Percentiles rank a stretch among this genome's conserved stretches.
Conservation (phyloP, 306 rosid species). For the Prunus davidiana region DNA sequence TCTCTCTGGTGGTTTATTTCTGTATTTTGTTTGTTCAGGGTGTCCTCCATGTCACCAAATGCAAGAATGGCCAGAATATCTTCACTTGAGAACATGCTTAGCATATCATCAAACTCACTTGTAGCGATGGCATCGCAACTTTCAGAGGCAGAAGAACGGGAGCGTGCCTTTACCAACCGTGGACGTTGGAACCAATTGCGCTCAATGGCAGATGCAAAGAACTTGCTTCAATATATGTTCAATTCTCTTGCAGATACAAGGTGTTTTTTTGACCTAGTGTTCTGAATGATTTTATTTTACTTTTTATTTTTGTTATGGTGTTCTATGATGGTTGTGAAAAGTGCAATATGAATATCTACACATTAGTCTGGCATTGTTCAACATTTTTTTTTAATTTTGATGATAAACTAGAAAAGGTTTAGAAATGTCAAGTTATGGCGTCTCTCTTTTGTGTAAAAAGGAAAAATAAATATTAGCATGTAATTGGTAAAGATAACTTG, state of each 20-base stretch:
- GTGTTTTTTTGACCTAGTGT: slow-evolving; percentile 37
- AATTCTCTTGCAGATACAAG: slow-evolving; percentile 89
- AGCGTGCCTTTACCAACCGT: slow-evolving; percentile 87
- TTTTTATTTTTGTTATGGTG: not conserved
- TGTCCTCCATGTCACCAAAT: slow-evolving; percentile 90
- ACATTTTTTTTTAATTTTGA: no score
- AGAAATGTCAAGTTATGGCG: no score
- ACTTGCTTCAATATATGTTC: slow-evolving; percentile 92
- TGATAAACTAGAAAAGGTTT: no score
- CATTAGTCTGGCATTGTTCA: no score
- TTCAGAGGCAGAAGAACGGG: slow-evolving; percentile 99
- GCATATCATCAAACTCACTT: slow-evolving; percentile 93
- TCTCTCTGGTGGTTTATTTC: slow-evolving; percentile 27
- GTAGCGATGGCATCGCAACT: slow-evolving; percentile 99
- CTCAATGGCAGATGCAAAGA: slow-evolving; percentile 98
- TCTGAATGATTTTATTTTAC: not conserved
- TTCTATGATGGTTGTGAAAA: not conserved
- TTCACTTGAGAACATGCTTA: slow-evolving; percentile 92
- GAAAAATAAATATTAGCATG: no score
- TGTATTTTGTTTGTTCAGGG: slow-evolving; percentile 51
- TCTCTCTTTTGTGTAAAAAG: no score
- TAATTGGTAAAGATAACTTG: no score
- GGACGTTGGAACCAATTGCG: slow-evolving; percentile 99
- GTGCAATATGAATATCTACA: no score
- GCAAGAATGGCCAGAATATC: slow-evolving; percentile 94